Conservation (phyloP, 1,139 yeast genomes). For the Suhomyces anneliseae region DNA sequence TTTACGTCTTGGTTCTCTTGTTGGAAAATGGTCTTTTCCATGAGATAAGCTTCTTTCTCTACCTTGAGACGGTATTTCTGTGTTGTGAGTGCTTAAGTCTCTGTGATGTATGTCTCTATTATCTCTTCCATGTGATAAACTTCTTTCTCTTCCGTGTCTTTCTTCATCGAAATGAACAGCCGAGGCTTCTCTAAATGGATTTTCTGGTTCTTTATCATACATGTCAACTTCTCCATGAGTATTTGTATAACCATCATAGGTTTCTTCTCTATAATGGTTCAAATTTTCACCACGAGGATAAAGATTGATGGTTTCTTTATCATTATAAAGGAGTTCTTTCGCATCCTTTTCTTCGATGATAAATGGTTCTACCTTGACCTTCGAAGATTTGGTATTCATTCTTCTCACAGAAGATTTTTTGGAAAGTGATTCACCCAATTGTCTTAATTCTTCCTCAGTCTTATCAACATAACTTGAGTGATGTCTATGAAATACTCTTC, state of each 20-base stretch:
- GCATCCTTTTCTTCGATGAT: conserved; percentile 15
- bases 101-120: background rate
- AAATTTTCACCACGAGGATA: conserved; percentile 6
- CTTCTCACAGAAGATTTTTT: conserved; percentile 15
- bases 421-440: conserved; percentile 32
- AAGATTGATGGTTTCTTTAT: conserved; percentile 5
- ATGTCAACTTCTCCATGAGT: conserved; percentile 1
- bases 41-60: background rate
- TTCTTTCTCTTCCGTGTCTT: background rate
- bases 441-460: conserved; percentile 30
- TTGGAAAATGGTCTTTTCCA: background rate
- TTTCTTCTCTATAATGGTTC: conserved; percentile 19
- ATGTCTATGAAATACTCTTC: conserved; percentile 10
- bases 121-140: background rate
- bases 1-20: background rate
- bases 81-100: too few species aligned
- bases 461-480: conserved; percentile 6
- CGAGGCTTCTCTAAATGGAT: background rate
- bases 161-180: background rate
- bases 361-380: conserved; percentile 4
- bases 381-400: conserved; percentile 6
- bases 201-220: background rate
- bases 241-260: conserved; percentile 19
- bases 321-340: conserved; percentile 14
- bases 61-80: background rate